Conservation (phyloP, 768 basidiomycete species). For the Lactarius pseudohatsudake region DNA sequence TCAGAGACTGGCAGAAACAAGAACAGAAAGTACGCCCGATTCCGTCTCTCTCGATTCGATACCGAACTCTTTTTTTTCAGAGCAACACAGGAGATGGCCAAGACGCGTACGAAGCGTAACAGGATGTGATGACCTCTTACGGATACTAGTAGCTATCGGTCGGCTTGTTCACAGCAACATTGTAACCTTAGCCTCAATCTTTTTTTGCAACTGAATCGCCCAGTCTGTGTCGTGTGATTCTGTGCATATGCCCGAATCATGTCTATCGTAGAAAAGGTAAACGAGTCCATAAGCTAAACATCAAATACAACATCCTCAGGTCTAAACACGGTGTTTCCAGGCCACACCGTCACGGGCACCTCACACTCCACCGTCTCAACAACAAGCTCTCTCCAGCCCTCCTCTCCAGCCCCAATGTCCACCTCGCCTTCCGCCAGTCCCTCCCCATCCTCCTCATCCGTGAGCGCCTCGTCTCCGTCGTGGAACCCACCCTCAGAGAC, state of each 20-base stretch:
- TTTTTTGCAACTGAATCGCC: not conserved
- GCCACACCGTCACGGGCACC: conserved; percentile 85
- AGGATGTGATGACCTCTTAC: conserved; percentile 18
- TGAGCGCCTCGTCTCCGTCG: conserved; percentile 52
- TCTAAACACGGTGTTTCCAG: conserved; percentile 86
- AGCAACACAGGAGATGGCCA: conserved; percentile 28
- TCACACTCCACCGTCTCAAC: conserved; percentile 94
- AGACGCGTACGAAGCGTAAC: conserved; percentile 25
- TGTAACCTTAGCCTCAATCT: conserved; percentile 20
- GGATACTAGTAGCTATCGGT: conserved; percentile 5
- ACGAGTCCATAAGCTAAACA: conserved; percentile 41
- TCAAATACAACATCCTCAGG: conserved; percentile 77
- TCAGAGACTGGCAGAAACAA: conserved; percentile 19
- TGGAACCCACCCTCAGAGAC: conserved; percentile 52
- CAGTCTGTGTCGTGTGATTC: conserved; percentile 18
- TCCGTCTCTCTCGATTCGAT: not conserved
- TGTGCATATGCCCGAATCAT: conserved; percentile 9
- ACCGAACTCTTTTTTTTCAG: not conserved
- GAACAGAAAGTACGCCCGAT: conserved; percentile 25
- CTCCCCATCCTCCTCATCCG: conserved; percentile 30
- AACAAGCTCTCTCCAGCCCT: conserved; percentile 62
- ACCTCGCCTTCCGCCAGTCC: conserved; percentile 27
- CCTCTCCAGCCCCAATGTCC: conserved; percentile 36
- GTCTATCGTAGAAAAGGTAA: not conserved
- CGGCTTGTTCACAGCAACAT: conserved; percentile 10